Conservation (phyloP, 257 asterid species). For the Henckelia pumila region DNA sequence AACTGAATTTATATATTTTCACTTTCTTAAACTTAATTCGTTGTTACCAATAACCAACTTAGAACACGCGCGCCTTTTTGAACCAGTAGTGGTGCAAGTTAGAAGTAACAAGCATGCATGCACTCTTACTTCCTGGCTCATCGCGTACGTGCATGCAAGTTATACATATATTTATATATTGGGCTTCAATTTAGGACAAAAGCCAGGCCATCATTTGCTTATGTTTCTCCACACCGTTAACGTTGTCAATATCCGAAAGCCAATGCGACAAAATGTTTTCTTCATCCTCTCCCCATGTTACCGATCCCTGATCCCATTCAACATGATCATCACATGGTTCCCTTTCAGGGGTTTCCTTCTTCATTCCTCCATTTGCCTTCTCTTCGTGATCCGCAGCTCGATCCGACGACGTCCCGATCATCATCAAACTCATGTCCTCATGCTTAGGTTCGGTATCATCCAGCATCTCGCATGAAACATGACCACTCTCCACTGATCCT, state of each 20-base stretch:
- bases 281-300: not conserved
- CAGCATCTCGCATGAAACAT: not conserved
- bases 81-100: too few species aligned
- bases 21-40: too few species aligned
- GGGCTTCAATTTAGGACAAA: not conserved
- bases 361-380: not conserved
- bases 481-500: not conserved
- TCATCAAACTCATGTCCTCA: not conserved
- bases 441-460: not conserved
- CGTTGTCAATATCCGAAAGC: not conserved
- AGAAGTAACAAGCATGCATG: not conserved
- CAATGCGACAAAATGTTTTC: not conserved
- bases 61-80: too few species aligned
- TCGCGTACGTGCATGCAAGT: not conserved
- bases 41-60: too few species aligned
- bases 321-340: not conserved
- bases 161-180: too few species aligned
- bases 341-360: not conserved
- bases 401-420: not conserved
- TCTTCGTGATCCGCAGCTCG: too few species aligned
- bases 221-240: not conserved
- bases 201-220: not conserved
- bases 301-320: not conserved
- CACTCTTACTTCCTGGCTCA: not conserved
- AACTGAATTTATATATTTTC: too few species aligned